Evolutionary conservation across 352 stramenopile species (phyloP).

Genomic region (Blastocystis hominis): DNA sequence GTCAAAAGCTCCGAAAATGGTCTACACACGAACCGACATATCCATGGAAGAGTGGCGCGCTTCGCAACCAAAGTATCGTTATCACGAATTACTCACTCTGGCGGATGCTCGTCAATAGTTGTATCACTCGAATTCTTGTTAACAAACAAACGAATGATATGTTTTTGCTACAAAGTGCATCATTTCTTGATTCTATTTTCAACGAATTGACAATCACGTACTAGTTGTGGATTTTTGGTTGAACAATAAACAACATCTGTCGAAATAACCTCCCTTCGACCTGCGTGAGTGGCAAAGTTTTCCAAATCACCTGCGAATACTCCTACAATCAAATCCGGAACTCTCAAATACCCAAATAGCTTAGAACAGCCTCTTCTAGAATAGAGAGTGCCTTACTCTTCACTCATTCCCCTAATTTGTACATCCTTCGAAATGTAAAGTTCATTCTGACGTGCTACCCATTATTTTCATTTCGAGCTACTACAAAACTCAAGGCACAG

Average conservation of each 20-base stretch:
- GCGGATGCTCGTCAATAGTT: not conserved
- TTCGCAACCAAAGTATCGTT: constrained; percentile 54
- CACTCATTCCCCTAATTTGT: not conserved
- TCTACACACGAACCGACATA: constrained; percentile 26
- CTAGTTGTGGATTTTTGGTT: not conserved
- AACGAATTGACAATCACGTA: not conserved
- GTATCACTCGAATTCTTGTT: not conserved
- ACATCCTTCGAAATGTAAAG: not conserved
- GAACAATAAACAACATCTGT: constrained; percentile 40
- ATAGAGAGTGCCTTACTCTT: not conserved
- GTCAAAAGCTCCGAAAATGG: no score
- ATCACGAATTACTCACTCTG: constrained; percentile 25
- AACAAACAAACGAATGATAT: not conserved
- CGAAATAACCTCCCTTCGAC: constrained; percentile 11
- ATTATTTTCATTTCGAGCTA: not conserved
- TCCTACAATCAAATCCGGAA: constrained; percentile 29
- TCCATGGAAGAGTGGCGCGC: constrained; percentile 58
- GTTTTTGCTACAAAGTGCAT: not conserved
- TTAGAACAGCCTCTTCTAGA: not conserved
- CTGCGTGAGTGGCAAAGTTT: constrained; percentile 9
- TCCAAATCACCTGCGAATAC: constrained; percentile 13
- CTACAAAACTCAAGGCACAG: not conserved
- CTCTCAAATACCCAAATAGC: not conserved
- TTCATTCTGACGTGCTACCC: not conserved
- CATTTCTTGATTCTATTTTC: not conserved